Base-by-base conservation (phyloP, 331 rosid genomes). In the Phaseolus coccineus region DNA sequence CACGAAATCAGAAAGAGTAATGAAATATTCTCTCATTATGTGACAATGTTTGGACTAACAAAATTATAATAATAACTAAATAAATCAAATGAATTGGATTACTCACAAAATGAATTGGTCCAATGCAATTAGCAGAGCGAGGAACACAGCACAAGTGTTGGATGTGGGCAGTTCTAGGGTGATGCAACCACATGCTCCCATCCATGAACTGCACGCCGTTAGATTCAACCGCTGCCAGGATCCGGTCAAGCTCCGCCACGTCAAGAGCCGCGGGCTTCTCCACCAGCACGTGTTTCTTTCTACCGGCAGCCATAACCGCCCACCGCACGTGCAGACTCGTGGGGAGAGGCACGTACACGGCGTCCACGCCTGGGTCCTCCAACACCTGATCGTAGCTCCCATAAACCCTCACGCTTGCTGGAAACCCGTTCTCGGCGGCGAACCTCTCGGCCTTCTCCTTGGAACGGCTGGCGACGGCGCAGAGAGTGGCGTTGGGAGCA, bases 161-260 rank as follows among this genome's bases (percentile, higher is more conserved):
- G 85, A 93, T 82, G 40, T 77, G 84, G 46, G 87, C 67, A 65
- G 94, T 91, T 85, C 97, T 85, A 30, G 98, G 97, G 37, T 93
- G 92, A 84, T 93, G 98, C 81, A 86, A 79, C 98, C 98, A 93
- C 98, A 91, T 93, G 25, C 55, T 80, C 1, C 94, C 97, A 57
- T 88, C 91, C 96, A 93, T 91, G 88, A 93, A 93, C 82, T 93
- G 97, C 40, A 91, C 96, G 22, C 90, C 91, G 74, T 90, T 91
- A 8, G 84, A 86, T 72, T 85, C 79, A 24, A 90, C 90, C 1
- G 92, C 96, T 15, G 89, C 86, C 37, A 93, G 44, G 24, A 93
- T 93, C 84, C 11, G 85, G 65, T 87, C 96, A 64, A 91, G 94
- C 59, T 89, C 87, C 3, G 75, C 89, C 61, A 79, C 84, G 56